Evolutionary conservation across 257 asterid genomes (phyloP).

Genomic region (Przewalskia tangutica): DNA sequence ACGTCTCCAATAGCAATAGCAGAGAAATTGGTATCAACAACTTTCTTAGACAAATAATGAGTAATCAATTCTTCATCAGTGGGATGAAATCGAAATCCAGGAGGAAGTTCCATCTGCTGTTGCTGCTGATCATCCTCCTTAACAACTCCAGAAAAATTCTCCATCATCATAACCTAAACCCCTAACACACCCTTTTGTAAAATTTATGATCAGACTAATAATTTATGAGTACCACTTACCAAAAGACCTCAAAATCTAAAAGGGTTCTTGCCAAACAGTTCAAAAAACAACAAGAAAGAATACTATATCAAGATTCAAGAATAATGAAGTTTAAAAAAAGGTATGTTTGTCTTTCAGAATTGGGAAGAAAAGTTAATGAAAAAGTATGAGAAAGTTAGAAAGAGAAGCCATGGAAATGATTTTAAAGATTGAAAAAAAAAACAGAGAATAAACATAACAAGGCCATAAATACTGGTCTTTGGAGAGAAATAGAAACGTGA

Average conservation of each 20-base stretch:
- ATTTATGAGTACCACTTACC: too few relatives aligned
- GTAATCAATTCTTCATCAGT: conserved; percentile 73
- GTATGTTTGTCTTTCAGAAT: neutral
- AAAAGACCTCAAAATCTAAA: neutral
- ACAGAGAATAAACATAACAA: conserved; percentile 8
- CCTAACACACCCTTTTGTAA: neutral
- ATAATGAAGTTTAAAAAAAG: neutral
- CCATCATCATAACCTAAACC: conserved; percentile 19
- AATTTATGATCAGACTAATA: neutral
- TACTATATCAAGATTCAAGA: neutral
- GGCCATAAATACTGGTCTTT: conserved; percentile 32
- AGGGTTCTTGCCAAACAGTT: neutral
- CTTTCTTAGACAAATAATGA: conserved; percentile 50
- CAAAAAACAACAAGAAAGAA: neutral
- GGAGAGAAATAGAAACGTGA: conserved; percentile 33
- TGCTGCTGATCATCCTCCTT: conserved; percentile 17
- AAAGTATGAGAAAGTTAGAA: conserved; percentile 10
- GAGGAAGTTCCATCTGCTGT: conserved; percentile 40
- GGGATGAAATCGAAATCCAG: conserved; percentile 78
- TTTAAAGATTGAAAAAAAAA: conserved; percentile 14
- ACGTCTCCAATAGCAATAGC: conserved; percentile 61
- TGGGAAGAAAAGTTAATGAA: neutral
- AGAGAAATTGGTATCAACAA: conserved; percentile 29
- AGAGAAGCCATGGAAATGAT: conserved; percentile 12
- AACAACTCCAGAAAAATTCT: conserved; percentile 19